Conservation (phyloP, 176 grass and related monocot genomes). For the Stipa capillata region DNA sequence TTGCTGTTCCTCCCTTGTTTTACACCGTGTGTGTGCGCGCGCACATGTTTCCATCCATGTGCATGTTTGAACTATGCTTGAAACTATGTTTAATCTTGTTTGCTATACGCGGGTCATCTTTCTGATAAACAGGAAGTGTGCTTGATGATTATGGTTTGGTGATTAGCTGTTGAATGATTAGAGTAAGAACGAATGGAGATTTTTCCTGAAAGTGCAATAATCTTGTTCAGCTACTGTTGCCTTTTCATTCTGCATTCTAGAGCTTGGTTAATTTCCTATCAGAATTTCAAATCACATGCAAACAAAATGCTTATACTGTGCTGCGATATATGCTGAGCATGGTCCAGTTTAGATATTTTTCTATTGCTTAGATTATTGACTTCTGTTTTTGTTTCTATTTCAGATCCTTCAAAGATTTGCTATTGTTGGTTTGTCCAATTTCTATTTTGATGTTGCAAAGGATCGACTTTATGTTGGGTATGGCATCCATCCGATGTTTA, state of each 20-base stretch:
- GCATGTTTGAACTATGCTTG: not conserved
- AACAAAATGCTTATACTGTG: not conserved
- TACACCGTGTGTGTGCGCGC: not conserved
- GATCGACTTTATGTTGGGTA: slow-evolving; percentile 99
- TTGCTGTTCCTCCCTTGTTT: not conserved
- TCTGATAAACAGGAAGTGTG: not conserved
- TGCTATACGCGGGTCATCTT: not conserved
- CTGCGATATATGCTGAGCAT: not conserved
- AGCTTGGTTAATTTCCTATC: not conserved
- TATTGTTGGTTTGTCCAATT: slow-evolving; percentile 94
- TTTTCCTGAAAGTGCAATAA: not conserved
- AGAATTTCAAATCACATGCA: not conserved
- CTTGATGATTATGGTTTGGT: not conserved
- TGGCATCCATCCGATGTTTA: not conserved
- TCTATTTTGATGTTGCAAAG: slow-evolving; percentile 94
- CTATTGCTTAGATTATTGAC: slow-evolving; percentile 6
- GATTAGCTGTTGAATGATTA: not conserved
- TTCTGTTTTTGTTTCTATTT: slow-evolving; percentile 18
- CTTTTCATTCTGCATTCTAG: slow-evolving; percentile 6
- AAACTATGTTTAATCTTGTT: not conserved
- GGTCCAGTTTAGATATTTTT: not conserved
- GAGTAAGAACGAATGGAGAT: not conserved
- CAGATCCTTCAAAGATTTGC: slow-evolving; percentile 97
- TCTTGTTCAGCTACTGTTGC: not conserved
- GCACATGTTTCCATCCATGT: not conserved